phyloP scores from a whole-genome alignment of 768 basidiomycete species.

The Holtermanniella nyarrowii region DNA sequence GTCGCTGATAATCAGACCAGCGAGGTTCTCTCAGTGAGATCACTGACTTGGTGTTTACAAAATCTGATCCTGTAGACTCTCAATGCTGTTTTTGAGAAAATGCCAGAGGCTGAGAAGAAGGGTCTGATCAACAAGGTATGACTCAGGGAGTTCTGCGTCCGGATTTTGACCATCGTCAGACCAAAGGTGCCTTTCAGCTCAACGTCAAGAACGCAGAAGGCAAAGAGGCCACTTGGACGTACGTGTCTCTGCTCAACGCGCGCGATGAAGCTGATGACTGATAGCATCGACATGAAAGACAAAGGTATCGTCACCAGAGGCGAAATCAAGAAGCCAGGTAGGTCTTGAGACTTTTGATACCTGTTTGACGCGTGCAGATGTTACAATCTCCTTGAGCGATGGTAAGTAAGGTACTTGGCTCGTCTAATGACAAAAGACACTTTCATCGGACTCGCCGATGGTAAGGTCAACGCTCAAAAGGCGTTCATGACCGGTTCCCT shows the following conservation, averaged over 20 bases:
- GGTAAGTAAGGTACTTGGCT: conserved; percentile 23
- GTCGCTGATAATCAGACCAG: conserved; percentile 30
- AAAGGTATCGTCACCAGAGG: conserved; percentile 34
- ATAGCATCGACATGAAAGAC: conserved; percentile 80
- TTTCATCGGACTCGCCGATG: conserved; percentile 51
- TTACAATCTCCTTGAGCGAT: conserved; percentile 59
- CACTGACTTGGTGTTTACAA: conserved; percentile 4
- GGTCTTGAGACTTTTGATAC: conserved; percentile 52
- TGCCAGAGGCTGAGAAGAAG: conserved; percentile 39
- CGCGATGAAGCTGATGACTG: neutral
- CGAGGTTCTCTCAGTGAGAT: conserved; percentile 18
- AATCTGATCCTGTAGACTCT: conserved; percentile 20
- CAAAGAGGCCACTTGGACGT: conserved; percentile 59
- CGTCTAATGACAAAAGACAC: conserved; percentile 44
- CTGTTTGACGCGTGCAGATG: conserved; percentile 47
- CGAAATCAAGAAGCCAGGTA: conserved; percentile 31
- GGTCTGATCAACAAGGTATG: conserved; percentile 40
- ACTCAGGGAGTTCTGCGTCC: conserved; percentile 10
- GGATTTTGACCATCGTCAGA: conserved; percentile 43
- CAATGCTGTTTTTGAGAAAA: conserved; percentile 29
- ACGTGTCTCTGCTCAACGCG: conserved; percentile 2
- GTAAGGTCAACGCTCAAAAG: conserved; percentile 76
- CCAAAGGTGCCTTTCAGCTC: conserved; percentile 79
- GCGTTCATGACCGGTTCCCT: conserved; percentile 93
- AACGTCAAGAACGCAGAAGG: conserved; percentile 63